These are phyloP conservation scores for Cytospora piceae DNA, from an alignment of 2,329 filamentous ascomycete genomes.

Conservation along the genomic window DNA sequence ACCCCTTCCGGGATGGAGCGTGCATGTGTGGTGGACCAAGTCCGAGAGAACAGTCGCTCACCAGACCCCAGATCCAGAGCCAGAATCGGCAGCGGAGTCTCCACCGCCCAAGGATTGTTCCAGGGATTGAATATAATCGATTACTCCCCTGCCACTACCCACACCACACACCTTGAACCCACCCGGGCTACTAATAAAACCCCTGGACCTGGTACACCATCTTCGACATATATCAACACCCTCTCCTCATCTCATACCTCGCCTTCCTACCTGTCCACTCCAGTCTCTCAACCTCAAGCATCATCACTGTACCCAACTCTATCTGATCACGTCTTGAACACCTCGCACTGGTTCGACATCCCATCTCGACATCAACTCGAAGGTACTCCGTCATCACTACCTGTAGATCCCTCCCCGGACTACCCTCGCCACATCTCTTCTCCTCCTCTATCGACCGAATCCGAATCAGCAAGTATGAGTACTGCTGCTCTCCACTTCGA, in stretches of 20 bases:
- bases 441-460: slow-evolving; percentile 12
- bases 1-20: slow-evolving; percentile 37
- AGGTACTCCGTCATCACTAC: slow-evolving; percentile 38
- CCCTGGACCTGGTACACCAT: slow-evolving; percentile 32
- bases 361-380: slow-evolving; percentile 30
- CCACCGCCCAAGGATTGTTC: slow-evolving; percentile 33
- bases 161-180: slow-evolving; percentile 33
- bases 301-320: slow-evolving; percentile 37
- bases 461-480: slow-evolving; percentile 40
- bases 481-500: slow-evolving; percentile 57
- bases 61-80: slow-evolving; percentile 41
- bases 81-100: slow-evolving; percentile 38
- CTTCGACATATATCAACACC: slow-evolving; percentile 38
- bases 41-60: slow-evolving; percentile 41
- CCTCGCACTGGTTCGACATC: slow-evolving; percentile 39
- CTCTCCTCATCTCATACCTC: slow-evolving; percentile 35
- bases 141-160: slow-evolving; percentile 32
- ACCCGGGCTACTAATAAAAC: slow-evolving; percentile 35
- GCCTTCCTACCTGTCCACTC: slow-evolving; percentile 34
- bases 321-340: slow-evolving; percentile 36
- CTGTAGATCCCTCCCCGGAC: slow-evolving; percentile 41
- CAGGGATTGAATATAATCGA: slow-evolving; percentile 36
- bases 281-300: slow-evolving; percentile 34
- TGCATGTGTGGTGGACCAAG: slow-evolving; percentile 36
- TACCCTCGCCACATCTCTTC: slow-evolving; percentile 31